phyloP scores from a whole-genome alignment of 1,284 basidiomycete species.

The Fomitopsis schrenkii region DNA sequence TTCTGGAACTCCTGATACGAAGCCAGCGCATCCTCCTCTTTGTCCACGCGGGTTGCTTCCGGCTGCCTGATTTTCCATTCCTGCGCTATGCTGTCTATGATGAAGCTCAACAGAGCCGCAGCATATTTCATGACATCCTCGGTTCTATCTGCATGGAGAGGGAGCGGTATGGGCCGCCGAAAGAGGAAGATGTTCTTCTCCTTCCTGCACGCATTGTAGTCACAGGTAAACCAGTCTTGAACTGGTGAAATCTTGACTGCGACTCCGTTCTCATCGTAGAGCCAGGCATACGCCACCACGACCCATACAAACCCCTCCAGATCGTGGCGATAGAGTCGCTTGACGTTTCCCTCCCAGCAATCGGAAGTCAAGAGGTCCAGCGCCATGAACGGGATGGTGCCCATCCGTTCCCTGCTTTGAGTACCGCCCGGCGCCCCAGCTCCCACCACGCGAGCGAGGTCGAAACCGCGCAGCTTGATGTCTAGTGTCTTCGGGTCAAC shows the following conservation, averaged over 20 bases:
- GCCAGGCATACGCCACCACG: neutral
- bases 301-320: slow-evolving; percentile 3
- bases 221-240: neutral
- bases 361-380: slow-evolving; percentile 2
- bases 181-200: neutral
- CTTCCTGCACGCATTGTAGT: neutral
- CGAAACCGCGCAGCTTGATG: neutral
- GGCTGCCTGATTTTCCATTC: too few species aligned
- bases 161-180: too few species aligned
- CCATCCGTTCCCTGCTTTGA: neutral
- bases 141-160: too few species aligned
- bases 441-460: neutral
- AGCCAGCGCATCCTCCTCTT: too few species aligned
- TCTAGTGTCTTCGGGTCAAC: neutral
- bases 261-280: neutral
- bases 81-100: too few species aligned
- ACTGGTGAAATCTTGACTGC: neutral
- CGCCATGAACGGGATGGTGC: slow-evolving; percentile 7
- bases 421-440: too few species aligned
- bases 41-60: too few species aligned
- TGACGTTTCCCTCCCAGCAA: neutral
- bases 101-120: too few species aligned
- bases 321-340: slow-evolving; percentile 3
- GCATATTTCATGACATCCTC: too few species aligned
- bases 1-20: too few species aligned